Evolutionary conservation across 352 stramenopile genomes (phyloP).

Genomic region (Phytophthora citricola): DNA sequence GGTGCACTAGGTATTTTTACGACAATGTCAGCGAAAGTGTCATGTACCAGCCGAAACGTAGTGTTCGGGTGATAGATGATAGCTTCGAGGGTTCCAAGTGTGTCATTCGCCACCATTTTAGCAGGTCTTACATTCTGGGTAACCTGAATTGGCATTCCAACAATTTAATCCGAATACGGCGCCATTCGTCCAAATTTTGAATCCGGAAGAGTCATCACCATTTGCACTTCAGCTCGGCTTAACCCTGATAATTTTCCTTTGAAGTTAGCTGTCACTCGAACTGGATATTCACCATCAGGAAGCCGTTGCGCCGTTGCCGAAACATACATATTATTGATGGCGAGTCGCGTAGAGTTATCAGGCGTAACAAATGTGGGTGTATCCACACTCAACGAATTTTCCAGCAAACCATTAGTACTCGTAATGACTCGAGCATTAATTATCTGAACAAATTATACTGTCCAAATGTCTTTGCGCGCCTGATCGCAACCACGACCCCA

Average conservation of each 20-base stretch:
- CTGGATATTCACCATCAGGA: background rate
- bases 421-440: background rate
- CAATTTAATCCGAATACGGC: background rate
- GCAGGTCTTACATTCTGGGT: background rate
- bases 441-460: background rate
- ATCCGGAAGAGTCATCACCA: background rate
- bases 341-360: background rate
- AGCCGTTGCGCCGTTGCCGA: background rate
- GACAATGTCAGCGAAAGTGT: background rate
- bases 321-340: slow-evolving; percentile 2
- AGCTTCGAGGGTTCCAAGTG: background rate
- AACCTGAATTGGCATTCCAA: background rate
- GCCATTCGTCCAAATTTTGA: slow-evolving; percentile 1
- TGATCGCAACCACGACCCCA: slow-evolving; percentile 4
- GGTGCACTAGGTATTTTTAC: background rate
- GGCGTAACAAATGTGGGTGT: background rate
- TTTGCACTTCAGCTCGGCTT: background rate
- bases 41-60: background rate
- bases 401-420: too few species aligned
- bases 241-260: background rate
- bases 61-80: background rate
- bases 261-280: too few species aligned
- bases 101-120: background rate
- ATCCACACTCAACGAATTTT: too few species aligned
- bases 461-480: slow-evolving; percentile 9